Base-by-base conservation (phyloP, 345 rosid species). In the Hypericum perforatum region DNA sequence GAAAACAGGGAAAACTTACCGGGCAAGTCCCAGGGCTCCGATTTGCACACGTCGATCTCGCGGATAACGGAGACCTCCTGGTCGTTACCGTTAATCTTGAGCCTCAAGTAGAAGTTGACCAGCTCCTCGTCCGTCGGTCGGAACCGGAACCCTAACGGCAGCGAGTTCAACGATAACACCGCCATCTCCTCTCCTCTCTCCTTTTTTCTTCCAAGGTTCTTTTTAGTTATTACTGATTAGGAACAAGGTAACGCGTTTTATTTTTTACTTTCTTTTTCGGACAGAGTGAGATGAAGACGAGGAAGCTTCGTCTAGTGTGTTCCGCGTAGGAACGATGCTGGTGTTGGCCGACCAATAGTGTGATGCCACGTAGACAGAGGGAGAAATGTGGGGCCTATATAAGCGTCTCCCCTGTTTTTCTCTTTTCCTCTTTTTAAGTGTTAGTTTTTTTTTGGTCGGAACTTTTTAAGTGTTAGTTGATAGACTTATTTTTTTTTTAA, bases 1-100 rank as follows among this genome's bases (percentile, higher is more conserved):
- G 13, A 7, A 36, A 13, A 7, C 8, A 16, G 11, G 6, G 9
- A 7, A 41, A 16, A 39, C 10, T 44, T 71, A 88, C 94, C 82
- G 56, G 99, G 99, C 54, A 92, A 77, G 63, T 92, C 99, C 94
- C 94, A 88, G 10, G 99, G 99, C 70, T 92, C 99, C 71, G 76
- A 57, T 74, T 78, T 89, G 54, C 97, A 92, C 56, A 92, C 78
- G 66, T 92, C 98, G 69, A 92, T 69, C 52, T 84, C 97, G 2
- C 72, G 62, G 51, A 92, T 92, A 5, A 84, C 84, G 37, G 52
- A 46, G 44, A 89, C 90, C 9, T 76, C 79, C 9, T 71, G 54
- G 41, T 82, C 63, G 5, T 67, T 59, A 2, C 97, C 95, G 58
- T 92, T 92, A 59, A 92, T 85, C 68, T 88, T 92, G 57, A 46